Conservation (phyloP, 2,329 filamentous ascomycete species). For the Zasmidium angulare region DNA sequence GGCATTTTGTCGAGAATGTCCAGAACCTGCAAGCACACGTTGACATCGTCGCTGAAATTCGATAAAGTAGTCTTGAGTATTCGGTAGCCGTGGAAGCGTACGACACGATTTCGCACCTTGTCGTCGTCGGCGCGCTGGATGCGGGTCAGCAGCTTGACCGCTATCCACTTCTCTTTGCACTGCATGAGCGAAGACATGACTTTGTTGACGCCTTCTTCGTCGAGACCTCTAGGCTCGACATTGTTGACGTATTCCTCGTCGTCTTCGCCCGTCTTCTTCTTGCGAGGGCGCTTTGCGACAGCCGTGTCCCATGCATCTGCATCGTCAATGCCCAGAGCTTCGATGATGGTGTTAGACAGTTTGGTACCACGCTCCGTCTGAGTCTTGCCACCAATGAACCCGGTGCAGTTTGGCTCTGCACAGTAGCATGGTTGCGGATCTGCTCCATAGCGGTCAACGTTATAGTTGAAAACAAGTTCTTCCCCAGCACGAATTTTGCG, state of each 20-base stretch:
- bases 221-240: slow-evolving; percentile 73
- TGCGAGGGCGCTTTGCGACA: slow-evolving; percentile 84
- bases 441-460: slow-evolving; percentile 95
- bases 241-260: slow-evolving; percentile 96
- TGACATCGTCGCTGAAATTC: slow-evolving; percentile 84
- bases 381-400: slow-evolving; percentile 95
- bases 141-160: slow-evolving; percentile 86
- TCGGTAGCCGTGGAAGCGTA: slow-evolving; percentile 96
- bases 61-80: slow-evolving; percentile 85
- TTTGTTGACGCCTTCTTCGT: slow-evolving; percentile 82
- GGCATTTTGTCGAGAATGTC: slow-evolving; percentile 87
- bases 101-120: slow-evolving; percentile 79
- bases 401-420: slow-evolving; percentile 88
- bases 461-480: slow-evolving; percentile 98
- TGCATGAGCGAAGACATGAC: slow-evolving; percentile 97
- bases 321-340: slow-evolving; percentile 93
- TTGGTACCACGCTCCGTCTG: slow-evolving; percentile 96
- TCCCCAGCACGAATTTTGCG: slow-evolving; percentile 83
- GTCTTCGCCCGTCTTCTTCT: slow-evolving; percentile 87
- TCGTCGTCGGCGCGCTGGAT: slow-evolving; percentile 87
- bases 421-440: slow-evolving; percentile 98
- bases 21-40: slow-evolving; percentile 84
- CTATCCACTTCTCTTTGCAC: slow-evolving; percentile 99
- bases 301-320: slow-evolving; percentile 88
- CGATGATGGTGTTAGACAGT: slow-evolving; percentile 81